These are phyloP conservation scores for Lentinula sp. DNA, from an alignment of 768 basidiomycete genomes.

Conservation along the genomic window DNA sequence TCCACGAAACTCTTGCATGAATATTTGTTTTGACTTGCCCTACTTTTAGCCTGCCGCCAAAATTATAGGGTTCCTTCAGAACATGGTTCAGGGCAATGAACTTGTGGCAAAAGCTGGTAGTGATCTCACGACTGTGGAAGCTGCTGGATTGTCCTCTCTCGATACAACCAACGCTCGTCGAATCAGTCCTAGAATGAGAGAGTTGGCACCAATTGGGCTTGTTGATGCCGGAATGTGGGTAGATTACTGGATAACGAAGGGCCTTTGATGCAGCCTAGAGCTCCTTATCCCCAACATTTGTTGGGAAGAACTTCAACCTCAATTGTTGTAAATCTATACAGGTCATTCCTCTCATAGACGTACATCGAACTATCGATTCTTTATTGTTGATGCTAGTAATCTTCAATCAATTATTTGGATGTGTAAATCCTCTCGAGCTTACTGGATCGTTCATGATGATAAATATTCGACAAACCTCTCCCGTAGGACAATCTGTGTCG, in stretches of 20 bases:
- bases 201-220: constrained; percentile 10
- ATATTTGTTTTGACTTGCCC: not conserved
- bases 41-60: not conserved
- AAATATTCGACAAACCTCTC: not conserved
- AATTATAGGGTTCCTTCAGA: not conserved
- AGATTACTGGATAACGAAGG: constrained; percentile 12
- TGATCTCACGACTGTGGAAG: not conserved
- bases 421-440: not conserved
- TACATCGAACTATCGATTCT: no score
- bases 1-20: not conserved
- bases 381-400: no score
- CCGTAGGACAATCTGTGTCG: not conserved
- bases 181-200: constrained; percentile 10
- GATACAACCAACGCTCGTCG: constrained; percentile 5
- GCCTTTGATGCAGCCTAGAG: not conserved
- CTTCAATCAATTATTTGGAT: no score
- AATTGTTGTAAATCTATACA: no score
- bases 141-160: constrained; percentile 8
- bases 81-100: not conserved
- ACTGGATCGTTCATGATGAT: not conserved
- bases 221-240: constrained; percentile 14
- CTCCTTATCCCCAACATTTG: no score
- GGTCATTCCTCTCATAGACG: no score
- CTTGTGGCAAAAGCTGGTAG: not conserved
- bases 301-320: no score